Conservation (phyloP, 768 basidiomycete species). For the Pleurotus eryngii region DNA sequence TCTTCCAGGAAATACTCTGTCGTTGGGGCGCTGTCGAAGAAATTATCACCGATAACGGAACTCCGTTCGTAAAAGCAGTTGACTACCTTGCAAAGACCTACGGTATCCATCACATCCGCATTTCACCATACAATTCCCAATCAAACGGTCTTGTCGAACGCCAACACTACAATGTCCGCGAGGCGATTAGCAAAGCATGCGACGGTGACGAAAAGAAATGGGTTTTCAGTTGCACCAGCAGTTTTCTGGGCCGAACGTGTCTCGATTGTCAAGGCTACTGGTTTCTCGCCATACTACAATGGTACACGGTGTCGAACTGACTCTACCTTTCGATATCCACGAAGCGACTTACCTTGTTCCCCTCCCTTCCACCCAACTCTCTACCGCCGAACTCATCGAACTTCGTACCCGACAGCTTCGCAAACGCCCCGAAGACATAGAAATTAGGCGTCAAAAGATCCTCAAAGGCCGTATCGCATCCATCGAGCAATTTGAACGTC, state of each 20-base stretch:
- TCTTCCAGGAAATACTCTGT: slow-evolving; percentile 29
- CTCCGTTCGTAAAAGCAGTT: slow-evolving; percentile 25
- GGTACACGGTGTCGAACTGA: slow-evolving; percentile 28
- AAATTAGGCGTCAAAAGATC: slow-evolving; percentile 7
- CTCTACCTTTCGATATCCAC: slow-evolving; percentile 26
- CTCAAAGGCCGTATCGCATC: slow-evolving; percentile 7
- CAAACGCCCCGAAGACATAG: slow-evolving; percentile 13
- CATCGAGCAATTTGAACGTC: slow-evolving; percentile 7
- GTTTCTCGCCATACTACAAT: slow-evolving; percentile 33
- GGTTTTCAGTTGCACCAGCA: slow-evolving; percentile 18
- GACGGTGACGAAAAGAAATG: slow-evolving; percentile 28
- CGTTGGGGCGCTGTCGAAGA: slow-evolving; percentile 30
- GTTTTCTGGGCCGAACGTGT: slow-evolving; percentile 31
- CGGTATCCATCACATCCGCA: slow-evolving; percentile 34
- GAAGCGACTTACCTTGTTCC: slow-evolving; percentile 17
- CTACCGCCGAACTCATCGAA: slow-evolving; percentile 11
- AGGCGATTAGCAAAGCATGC: slow-evolving; percentile 25
- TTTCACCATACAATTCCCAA: slow-evolving; percentile 34
- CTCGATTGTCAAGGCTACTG: slow-evolving; percentile 22
- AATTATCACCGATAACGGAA: slow-evolving; percentile 37
- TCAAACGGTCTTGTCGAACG: slow-evolving; percentile 31
- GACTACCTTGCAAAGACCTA: slow-evolving; percentile 17
- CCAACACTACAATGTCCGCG: slow-evolving; percentile 13
- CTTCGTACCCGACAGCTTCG: slow-evolving; percentile 12
- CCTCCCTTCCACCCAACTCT: background rate